Base-by-base conservation (phyloP, 495 filamentous ascomycete genomes). In the Neurospora sublineolata region DNA sequence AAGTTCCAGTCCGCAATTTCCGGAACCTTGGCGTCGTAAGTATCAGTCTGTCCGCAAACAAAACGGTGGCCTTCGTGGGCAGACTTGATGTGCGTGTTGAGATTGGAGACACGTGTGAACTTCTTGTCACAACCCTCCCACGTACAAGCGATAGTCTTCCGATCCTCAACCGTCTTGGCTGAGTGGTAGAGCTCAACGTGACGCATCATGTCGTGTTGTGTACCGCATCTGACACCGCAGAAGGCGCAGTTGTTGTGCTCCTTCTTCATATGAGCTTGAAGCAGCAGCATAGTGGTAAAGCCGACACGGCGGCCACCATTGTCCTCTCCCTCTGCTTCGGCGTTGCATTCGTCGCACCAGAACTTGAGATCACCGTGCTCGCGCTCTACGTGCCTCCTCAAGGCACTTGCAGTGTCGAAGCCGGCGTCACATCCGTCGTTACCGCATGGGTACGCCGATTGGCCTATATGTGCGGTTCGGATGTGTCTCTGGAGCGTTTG, bases 401-500 rank as follows among this genome's bases (percentile, higher is more conserved):
- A 83, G 69, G 89, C 86, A 1, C 85, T 86, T 9, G 88, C 85
- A 3, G 86, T 90, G 67, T 94, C 89, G 72, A 94, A 97, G 6
- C 87, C 90, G 72, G 86, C 86, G 2, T 82, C 75, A 79, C 95
- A 99, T 6, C 86, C 86, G 9, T 88, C 89, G 30, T 80, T 80
- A n/a, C 82, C 79, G 79, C 94, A 97, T 3, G 84, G 81, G 73
- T 88, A 96, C 1, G 92, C 87, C 27, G 89, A 84, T 71, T 87
- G 78, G 7, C 89, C 83, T 30, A 94, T 83, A 78, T 99, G 95
- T 3, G 85, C 87, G 0, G 85, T 83, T 27, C 87, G 85, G 68
- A 97, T 89, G 79, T 99, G 95, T 20, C 90, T 88, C 75, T 93
- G 88, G 12, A 99, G 86, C 3, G 93, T 97, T 69, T 91, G 87